These are phyloP conservation scores for Cucurbita argyrosperma DNA, from an alignment of 306 rosid genomes.

Conservation along the genomic window DNA sequence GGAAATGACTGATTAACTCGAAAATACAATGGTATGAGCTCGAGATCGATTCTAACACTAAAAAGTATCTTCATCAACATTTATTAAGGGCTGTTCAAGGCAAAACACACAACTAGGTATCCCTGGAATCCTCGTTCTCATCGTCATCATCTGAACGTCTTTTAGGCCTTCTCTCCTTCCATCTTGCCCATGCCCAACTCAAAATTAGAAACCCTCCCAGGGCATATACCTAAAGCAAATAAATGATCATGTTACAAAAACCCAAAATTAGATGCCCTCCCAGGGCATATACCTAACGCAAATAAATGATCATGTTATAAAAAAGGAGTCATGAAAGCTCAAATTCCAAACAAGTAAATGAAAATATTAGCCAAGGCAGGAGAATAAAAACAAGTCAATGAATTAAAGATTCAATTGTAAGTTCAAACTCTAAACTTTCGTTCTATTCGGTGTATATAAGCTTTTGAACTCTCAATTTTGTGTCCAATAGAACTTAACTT, in stretches of 20 bases:
- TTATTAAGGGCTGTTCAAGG: not conserved
- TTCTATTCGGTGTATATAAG: too few relatives aligned
- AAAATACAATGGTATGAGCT: not conserved
- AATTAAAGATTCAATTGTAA: not conserved
- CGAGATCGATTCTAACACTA: not conserved
- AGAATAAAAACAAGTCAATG: not conserved
- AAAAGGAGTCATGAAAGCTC: not conserved
- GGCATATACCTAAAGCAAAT: conserved; percentile 48
- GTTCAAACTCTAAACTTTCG: too few relatives aligned
- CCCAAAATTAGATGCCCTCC: conserved; percentile 43
- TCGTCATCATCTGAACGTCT: conserved; percentile 32
- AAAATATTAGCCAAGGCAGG: not conserved
- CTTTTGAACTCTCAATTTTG: too few relatives aligned
- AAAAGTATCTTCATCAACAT: not conserved
- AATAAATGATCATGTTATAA: not conserved
- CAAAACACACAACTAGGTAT: not conserved
- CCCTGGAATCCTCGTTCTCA: not conserved
- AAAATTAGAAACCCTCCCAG: conserved; percentile 47
- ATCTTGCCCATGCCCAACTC: conserved; percentile 74
- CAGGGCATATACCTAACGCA: too few relatives aligned
- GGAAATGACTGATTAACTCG: not conserved
- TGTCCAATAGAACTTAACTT: too few relatives aligned
- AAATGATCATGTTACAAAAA: conserved; percentile 8
- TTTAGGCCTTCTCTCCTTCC: conserved; percentile 57
- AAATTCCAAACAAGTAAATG: too few relatives aligned